Evolutionary conservation across 179 eudicot species (phyloP), one percentile per base, ranked within the genome.

Genomic region (Monotropa hypopitys): DNA sequence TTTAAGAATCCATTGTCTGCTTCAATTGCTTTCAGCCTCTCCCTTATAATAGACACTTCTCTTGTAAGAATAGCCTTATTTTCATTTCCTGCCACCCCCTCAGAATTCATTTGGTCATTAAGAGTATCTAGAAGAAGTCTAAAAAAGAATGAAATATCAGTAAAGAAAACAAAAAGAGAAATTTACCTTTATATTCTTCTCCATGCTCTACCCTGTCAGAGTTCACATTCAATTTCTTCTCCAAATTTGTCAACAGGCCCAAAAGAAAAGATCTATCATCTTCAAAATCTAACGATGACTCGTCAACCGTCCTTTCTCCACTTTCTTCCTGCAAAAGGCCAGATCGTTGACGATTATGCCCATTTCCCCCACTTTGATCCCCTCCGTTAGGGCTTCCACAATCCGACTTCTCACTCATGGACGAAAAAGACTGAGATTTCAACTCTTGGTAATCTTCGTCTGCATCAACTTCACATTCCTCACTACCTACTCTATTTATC

Each of bases 1-100:
- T 88, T 86, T 51, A 88, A 76, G 78, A 86, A 86, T 2, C 84
- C 86, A 76, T 85, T 84, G 16, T 84, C 88, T 46, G 89, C 89
- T 79, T 88, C 90, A 18, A 88, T 57, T 9, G 81, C 88, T 67
- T 79, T 83, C 76, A 88, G 63, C 65, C 88, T 83, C 76, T 81
- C 89, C 69, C 80, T 80, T 43, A 88, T 49, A 45, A 70, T 32
- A 18, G 87, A 86, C 40, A 86, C 70, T 67, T 88, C 90, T 76
- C 80, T 81, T 23, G 62, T 74, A 51, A 88, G 85, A 38, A 40
- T 43, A 15, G 61, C 82, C 67, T 76, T 82, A 30, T 68, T 77
- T 26, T 73, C 87, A 33, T 59, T 45, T 63, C 80, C 86, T 81
- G 65, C 81, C 21, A 54, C 32, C 9, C 12, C 56, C 71, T 68